Evolutionary conservation across 495 filamentous ascomycete species (phyloP).

Genomic region (Aspergillus homomorphus): DNA sequence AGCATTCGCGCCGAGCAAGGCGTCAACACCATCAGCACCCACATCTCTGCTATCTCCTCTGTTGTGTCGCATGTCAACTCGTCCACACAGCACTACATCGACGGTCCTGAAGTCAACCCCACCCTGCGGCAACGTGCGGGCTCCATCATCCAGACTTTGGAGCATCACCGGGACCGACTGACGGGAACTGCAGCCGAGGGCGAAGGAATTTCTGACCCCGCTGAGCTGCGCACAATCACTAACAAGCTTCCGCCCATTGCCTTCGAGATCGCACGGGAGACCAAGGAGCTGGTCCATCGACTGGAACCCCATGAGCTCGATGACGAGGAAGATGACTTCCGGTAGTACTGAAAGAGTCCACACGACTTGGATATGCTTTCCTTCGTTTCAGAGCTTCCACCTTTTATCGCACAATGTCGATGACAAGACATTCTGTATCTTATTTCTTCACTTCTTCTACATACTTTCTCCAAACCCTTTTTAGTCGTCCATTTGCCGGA

Average conservation of each 20-base stretch:
- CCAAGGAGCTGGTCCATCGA: constrained; percentile 66
- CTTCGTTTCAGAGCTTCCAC: background rate
- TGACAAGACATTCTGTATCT: background rate
- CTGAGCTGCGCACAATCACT: constrained; percentile 61
- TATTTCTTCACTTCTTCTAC: constrained; percentile 13
- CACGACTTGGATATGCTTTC: background rate
- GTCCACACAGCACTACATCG: constrained; percentile 60
- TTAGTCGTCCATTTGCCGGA: background rate
- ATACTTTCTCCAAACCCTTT: background rate
- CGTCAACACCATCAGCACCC: constrained; percentile 62
- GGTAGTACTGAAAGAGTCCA: constrained; percentile 16
- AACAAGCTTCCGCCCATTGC: constrained; percentile 76
- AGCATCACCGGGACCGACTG: constrained; percentile 62
- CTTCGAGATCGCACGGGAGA: constrained; percentile 81
- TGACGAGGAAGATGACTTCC: constrained; percentile 45
- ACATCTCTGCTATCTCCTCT: constrained; percentile 67
- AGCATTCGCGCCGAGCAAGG: constrained; percentile 70
- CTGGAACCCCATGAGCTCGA: constrained; percentile 36
- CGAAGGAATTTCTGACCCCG: constrained; percentile 49
- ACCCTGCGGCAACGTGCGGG: constrained; percentile 55
- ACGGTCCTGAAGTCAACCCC: constrained; percentile 35
- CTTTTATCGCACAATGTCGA: background rate
- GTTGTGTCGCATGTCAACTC: constrained; percentile 67
- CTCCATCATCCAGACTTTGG: constrained; percentile 60
- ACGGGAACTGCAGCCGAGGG: constrained; percentile 65